These are phyloP conservation scores for Pascua guehoae DNA, from an alignment of 1,284 basidiomycete species.

Conservation along the genomic window DNA sequence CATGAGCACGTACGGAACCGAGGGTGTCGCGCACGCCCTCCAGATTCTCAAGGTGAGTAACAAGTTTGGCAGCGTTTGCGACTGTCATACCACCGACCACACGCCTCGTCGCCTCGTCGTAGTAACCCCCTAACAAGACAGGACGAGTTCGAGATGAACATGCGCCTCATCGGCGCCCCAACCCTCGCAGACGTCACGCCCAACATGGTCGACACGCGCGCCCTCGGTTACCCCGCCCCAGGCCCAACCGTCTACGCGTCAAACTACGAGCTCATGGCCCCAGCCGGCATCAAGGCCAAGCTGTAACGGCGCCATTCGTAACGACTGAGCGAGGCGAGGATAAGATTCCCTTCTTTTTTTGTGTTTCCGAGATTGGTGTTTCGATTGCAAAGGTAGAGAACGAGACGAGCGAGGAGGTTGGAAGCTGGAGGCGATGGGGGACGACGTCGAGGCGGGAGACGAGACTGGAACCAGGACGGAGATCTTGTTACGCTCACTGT, in stretches of 20 bases:
- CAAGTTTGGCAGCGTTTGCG: neutral
- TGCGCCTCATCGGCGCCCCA: slow-evolving; percentile 79
- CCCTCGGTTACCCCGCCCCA: slow-evolving; percentile 57
- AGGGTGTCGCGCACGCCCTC: slow-evolving; percentile 70
- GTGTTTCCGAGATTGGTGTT: too few relatives aligned
- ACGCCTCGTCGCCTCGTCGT: too few relatives aligned
- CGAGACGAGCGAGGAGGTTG: too few relatives aligned
- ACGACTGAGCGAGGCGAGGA: neutral
- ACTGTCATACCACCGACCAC: too few relatives aligned
- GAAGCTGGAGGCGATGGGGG: too few relatives aligned
- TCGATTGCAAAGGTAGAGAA: too few relatives aligned
- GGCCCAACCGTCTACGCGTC: slow-evolving; percentile 66
- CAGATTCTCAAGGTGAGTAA: slow-evolving; percentile 67
- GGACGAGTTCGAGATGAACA: slow-evolving; percentile 94
- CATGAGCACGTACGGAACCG: slow-evolving; percentile 79
- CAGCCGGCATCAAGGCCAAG: slow-evolving; percentile 24
- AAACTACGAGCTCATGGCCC: slow-evolving; percentile 54
- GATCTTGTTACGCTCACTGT: too few relatives aligned
- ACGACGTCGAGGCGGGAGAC: too few relatives aligned
- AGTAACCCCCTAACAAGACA: slow-evolving; percentile 48
- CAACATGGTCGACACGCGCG: slow-evolving; percentile 79
- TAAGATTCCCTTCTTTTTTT: too few relatives aligned
- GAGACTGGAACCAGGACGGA: too few relatives aligned
- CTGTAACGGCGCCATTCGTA: slow-evolving; percentile 5
- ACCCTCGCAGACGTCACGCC: slow-evolving; percentile 73